Base-by-base conservation (phyloP, 768 basidiomycete genomes). In the Hydnomerulius pinastri region DNA sequence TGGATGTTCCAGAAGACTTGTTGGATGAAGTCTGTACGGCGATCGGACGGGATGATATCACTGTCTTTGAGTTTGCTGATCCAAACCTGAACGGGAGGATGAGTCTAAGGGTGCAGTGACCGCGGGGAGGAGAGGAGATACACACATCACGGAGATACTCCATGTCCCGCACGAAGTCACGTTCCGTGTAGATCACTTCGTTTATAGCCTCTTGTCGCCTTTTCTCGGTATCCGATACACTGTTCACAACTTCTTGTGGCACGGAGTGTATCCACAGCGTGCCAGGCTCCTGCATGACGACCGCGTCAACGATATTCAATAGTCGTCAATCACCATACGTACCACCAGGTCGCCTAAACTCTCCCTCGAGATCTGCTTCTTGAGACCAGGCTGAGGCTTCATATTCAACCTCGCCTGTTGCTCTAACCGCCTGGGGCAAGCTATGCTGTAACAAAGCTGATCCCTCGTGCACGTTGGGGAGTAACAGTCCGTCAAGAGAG, bases 1-100 rank as follows among this genome's bases (percentile, higher is more conserved):
- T 87, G 82, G 18, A 98, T 78, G 65, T 99, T 99, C 97, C 97
- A 98, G 71, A 99, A 98, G 38, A 98, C 94, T 63, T 97, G 95
- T 23, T 85, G 79, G 27, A 98, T 75, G 68, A 99, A 97, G 61
- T 91, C 88, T 18, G 85, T 84, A 17, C 91, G 82, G 41, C 90
- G 80, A 0, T 80, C 75, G 28, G 79, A 74, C 2, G 93, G 86
- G 43, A 98, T 87, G 65, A 93, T 80, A 52, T 91, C 79, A 32
- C 61, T 80, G 42, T 87, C 83, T 60, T 86, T 84, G 23, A 98
- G 77, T 2, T 88, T 90, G 52, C 87, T 89, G 46, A 97, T 82
- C 97, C 97, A 99, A 46, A 79, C 77, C 93, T 96, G 51, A 17
- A 40, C 21, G 54, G 33, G 43, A 50, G 24, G 42, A 41, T 17